phyloP scores from a whole-genome alignment of 73 alveolate species.

The Stentor coeruleus region DNA sequence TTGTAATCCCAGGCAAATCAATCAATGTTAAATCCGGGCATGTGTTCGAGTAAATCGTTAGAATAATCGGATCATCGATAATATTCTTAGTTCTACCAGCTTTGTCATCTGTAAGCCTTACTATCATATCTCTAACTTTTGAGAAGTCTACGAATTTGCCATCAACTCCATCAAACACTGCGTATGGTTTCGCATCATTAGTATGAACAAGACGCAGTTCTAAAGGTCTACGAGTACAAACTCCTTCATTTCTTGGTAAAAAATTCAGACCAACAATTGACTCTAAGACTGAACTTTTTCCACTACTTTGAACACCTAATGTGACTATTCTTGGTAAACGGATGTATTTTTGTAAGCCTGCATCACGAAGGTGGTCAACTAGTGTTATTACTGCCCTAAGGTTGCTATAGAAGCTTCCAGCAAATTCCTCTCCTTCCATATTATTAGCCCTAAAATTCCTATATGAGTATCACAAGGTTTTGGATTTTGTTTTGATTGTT shows the following conservation, averaged over 20 bases:
- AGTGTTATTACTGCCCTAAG: conserved; percentile 40
- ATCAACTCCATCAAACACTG: conserved; percentile 77
- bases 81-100: conserved; percentile 90
- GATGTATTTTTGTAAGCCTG: conserved; percentile 63
- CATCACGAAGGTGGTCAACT: conserved; percentile 68
- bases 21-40: conserved; percentile 98
- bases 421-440: too few relatives aligned
- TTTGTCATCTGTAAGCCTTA: conserved; percentile 81
- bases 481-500: too few relatives aligned
- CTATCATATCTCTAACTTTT: conserved; percentile 85
- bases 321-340: conserved; percentile 73
- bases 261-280: conserved; percentile 80
- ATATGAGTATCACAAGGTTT: too few relatives aligned
- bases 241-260: conserved; percentile 88
- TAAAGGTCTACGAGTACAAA: conserved; percentile 83
- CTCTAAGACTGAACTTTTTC: conserved; percentile 80
- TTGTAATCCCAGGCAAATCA: conserved; percentile 98
- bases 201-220: conserved; percentile 77
- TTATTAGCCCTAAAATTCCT: too few relatives aligned
- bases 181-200: conserved; percentile 86
- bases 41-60: conserved; percentile 89
- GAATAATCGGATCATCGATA: conserved; percentile 93
- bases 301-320: conserved; percentile 72
- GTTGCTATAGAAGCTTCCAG: too few relatives aligned
- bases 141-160: conserved; percentile 87